Evolutionary conservation across 768 basidiomycete species (phyloP).

Genomic region (Ramaria sp.): DNA sequence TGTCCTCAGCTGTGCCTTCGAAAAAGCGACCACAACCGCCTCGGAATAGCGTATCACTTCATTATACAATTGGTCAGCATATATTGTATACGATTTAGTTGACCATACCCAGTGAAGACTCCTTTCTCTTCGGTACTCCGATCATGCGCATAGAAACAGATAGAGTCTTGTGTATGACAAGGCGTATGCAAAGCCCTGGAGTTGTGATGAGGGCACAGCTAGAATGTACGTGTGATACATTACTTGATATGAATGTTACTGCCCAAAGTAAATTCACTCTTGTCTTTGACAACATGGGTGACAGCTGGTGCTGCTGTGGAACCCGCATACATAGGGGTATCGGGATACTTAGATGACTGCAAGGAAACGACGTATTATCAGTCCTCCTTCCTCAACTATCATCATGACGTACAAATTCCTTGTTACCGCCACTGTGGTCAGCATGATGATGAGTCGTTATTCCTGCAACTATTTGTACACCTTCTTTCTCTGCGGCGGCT

Average conservation of each 20-base stretch:
- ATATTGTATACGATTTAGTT: conserved; percentile 2
- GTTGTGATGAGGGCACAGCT: neutral
- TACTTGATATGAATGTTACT: conserved; percentile 51
- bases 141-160: conserved; percentile 74
- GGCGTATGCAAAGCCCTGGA: conserved; percentile 63
- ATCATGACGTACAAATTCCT: conserved; percentile 29
- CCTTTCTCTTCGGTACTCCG: conserved; percentile 43
- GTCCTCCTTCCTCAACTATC: neutral
- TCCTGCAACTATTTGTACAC: conserved; percentile 55
- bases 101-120: conserved; percentile 78
- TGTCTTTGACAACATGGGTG: conserved; percentile 68
- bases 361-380: neutral
- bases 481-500: conserved; percentile 47
- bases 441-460: conserved; percentile 90
- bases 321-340: conserved; percentile 64
- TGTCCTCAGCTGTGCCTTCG: conserved; percentile 70
- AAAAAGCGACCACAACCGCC: conserved; percentile 91
- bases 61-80: neutral
- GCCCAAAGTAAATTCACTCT: conserved; percentile 69
- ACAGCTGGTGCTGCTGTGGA: conserved; percentile 56
- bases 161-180: conserved; percentile 95
- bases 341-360: conserved; percentile 33
- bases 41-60: conserved; percentile 71
- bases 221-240: conserved; percentile 8
- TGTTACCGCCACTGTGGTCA: conserved; percentile 85